Base-by-base conservation (phyloP, 2,329 filamentous ascomycete species). In the Neofusicoccum kwambonambiense region DNA sequence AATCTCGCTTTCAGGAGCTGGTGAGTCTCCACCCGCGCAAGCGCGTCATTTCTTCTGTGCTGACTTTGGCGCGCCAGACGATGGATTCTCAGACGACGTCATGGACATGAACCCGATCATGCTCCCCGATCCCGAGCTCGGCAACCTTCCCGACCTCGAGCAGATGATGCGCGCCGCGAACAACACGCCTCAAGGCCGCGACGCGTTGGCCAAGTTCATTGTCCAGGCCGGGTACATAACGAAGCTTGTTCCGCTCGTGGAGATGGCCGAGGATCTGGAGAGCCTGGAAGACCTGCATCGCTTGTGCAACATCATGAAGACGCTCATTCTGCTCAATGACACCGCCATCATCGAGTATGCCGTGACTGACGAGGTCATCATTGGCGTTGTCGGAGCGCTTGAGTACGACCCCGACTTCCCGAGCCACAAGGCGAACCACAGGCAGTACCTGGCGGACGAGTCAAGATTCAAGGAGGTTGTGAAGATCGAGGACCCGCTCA, bases 341-440 rank as follows among this genome's bases (percentile, higher is more conserved):
- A 96, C 90, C 35, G 86, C 89, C 66, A 96, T 99, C 68, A 97
- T 99, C 72, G 95, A 99, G 78, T 89, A 92, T 70, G 90, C 94
- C 13, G 93, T 99, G 31, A 92, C 91, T 13, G 94, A 98, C 78
- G 88, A 93, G 65, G 90, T 93, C 69, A 89, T 98, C 50, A 81
- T 96, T 69, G 95, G 94, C 17, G 94, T 98, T 31, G 93, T 99
- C 42, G 95, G 95, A 66, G 95, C 95, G 27, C 82, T 99, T 68
- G 95, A 99, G 82, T 99, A 98, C 80, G 95, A 99, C 72, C 94
- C 95, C 0, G 95, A 99, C 78, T 99, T 98, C 72, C 95, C 95
- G 6, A 93, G 90, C 66, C 95, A 98, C 83, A 98, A 97, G 77
- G 94, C 95, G 27, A 98, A 98, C 74, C 95, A 99, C 75, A 88